Evolutionary conservation across 2,329 filamentous ascomycete genomes (phyloP).

Genomic region (Lasiodiplodia citricola): DNA sequence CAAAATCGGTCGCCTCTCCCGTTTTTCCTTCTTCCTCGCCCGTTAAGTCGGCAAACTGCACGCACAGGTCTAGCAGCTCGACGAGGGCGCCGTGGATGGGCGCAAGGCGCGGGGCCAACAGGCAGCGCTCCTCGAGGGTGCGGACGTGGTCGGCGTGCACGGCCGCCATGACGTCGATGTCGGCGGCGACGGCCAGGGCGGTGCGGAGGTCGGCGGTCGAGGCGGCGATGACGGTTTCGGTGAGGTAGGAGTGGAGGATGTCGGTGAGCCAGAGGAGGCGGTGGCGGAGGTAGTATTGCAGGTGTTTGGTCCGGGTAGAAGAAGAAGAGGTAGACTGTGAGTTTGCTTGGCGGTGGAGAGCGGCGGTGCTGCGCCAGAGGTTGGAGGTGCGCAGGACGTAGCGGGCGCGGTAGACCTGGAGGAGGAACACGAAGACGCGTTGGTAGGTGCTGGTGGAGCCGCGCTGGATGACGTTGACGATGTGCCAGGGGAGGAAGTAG

Average conservation of each 20-base stretch:
- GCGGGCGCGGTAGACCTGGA: slow-evolving; percentile 76
- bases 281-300: slow-evolving; percentile 64
- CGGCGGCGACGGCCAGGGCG: slow-evolving; percentile 65
- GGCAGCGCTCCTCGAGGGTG: slow-evolving; percentile 68
- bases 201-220: slow-evolving; percentile 62
- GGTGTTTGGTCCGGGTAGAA: not conserved
- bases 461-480: slow-evolving; percentile 74
- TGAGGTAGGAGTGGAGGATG: slow-evolving; percentile 75
- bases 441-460: slow-evolving; percentile 71
- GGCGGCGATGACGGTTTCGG: slow-evolving; percentile 71
- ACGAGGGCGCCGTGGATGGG: slow-evolving; percentile 76
- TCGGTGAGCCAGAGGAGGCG: slow-evolving; percentile 80
- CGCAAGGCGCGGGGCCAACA: slow-evolving; percentile 70
- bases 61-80: slow-evolving; percentile 76
- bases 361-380: slow-evolving; percentile 32
- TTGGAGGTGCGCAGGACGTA: slow-evolving; percentile 63
- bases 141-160: slow-evolving; percentile 70
- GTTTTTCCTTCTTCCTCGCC: slow-evolving; percentile 39
- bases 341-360: slow-evolving; percentile 44
- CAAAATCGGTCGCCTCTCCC: slow-evolving; percentile 31
- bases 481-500: slow-evolving; percentile 65
- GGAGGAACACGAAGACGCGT: slow-evolving; percentile 72
- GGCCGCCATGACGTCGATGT: slow-evolving; percentile 81
- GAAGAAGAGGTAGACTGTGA: not conserved
- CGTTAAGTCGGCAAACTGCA: slow-evolving; percentile 69